Evolutionary conservation across 495 filamentous ascomycete species (phyloP).

Genomic region (Mycothermus thermophilus): DNA sequence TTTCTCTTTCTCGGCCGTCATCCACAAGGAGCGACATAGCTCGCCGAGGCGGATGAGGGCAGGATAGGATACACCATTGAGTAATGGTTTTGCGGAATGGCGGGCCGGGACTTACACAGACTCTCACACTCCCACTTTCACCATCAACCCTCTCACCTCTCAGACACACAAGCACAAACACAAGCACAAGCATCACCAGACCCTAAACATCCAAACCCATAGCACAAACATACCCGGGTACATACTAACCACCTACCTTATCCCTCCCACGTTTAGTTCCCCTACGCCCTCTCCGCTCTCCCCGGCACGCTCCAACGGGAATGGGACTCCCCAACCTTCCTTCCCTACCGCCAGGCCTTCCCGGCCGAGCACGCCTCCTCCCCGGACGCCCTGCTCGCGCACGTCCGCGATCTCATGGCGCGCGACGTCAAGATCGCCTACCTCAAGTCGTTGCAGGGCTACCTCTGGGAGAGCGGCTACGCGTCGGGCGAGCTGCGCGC

Average conservation of each 20-base stretch:
- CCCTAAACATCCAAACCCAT: too few species aligned
- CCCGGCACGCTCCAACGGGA: slow-evolving; percentile 40
- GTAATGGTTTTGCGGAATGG: too few species aligned
- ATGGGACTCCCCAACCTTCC: slow-evolving; percentile 45
- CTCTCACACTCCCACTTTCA: too few species aligned
- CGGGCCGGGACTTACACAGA: too few species aligned
- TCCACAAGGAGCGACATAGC: too few species aligned
- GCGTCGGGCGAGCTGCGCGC: slow-evolving; percentile 43
- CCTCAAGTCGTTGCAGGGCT: slow-evolving; percentile 59
- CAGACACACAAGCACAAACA: too few species aligned
- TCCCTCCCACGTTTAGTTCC: slow-evolving; percentile 42
- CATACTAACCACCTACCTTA: background rate
- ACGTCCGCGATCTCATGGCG: slow-evolving; percentile 49
- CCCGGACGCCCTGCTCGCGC: slow-evolving; percentile 36
- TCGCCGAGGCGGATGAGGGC: too few species aligned
- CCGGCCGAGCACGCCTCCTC: slow-evolving; percentile 40
- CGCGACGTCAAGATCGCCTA: slow-evolving; percentile 54
- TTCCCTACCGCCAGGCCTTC: slow-evolving; percentile 47
- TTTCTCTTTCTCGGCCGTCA: too few species aligned
- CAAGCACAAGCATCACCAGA: too few species aligned
- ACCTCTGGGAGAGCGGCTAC: slow-evolving; percentile 57
- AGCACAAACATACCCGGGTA: background rate
- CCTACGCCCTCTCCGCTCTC: slow-evolving; percentile 50
- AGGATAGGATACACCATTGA: too few species aligned
- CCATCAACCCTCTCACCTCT: too few species aligned